These are phyloP conservation scores for Scleroderma citrinum DNA, from an alignment of 768 basidiomycete genomes.

Conservation along the genomic window DNA sequence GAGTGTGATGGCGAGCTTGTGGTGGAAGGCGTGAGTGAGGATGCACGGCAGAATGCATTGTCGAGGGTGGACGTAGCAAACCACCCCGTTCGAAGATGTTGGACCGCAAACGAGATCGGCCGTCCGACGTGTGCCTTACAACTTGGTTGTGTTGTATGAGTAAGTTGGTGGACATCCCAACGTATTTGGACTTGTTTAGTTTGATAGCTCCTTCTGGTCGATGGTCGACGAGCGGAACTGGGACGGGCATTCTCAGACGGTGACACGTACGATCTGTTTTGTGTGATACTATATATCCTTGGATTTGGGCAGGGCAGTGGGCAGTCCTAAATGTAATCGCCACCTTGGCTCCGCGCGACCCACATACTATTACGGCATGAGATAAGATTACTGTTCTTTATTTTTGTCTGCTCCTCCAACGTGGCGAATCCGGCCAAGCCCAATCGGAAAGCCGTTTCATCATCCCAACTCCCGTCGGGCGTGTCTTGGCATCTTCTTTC, in stretches of 20 bases:
- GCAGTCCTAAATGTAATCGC: slow-evolving; percentile 2
- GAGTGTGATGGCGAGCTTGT: neutral
- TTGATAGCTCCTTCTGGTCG: slow-evolving; percentile 7
- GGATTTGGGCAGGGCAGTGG: slow-evolving; percentile 1
- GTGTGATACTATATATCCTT: neutral
- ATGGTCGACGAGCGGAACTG: slow-evolving; percentile 7
- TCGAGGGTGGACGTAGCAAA: no score
- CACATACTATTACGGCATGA: no score
- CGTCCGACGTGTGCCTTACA: no score
- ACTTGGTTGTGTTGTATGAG: neutral
- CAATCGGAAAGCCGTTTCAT: no score
- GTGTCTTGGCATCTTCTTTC: no score
- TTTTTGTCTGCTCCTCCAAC: no score
- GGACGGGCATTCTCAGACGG: slow-evolving; percentile 18
- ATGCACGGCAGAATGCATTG: neutral
- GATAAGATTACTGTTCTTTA: no score
- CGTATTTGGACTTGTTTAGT: slow-evolving; percentile 27
- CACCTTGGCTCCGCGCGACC: slow-evolving; percentile 17
- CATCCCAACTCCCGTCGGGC: no score
- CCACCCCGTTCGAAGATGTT: no score
- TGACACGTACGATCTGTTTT: neutral
- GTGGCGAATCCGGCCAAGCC: no score
- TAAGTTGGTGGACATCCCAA: slow-evolving; percentile 1
- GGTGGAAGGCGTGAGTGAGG: neutral
- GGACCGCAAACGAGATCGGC: no score